phyloP scores from a whole-genome alignment of 2,329 filamentous ascomycete genomes.

The Mollisiaceae sp. region DNA sequence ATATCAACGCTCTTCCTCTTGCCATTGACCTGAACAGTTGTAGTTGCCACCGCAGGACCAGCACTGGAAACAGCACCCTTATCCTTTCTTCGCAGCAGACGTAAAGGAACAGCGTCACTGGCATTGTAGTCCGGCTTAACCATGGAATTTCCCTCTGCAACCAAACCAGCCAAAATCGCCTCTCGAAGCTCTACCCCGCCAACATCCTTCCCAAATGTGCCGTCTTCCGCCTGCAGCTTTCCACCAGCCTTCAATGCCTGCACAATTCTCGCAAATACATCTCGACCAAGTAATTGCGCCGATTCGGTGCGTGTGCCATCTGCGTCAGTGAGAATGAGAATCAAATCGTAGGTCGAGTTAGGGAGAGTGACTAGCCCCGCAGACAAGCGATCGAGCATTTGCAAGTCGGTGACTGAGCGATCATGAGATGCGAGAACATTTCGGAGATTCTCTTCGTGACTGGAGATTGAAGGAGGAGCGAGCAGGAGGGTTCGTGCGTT shows the following conservation, averaged over 20 bases:
- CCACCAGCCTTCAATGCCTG: slow-evolving; percentile 73
- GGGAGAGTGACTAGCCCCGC: slow-evolving; percentile 82
- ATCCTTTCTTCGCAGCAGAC: slow-evolving; percentile 59
- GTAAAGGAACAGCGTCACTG: slow-evolving; percentile 51
- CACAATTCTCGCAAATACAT: slow-evolving; percentile 73
- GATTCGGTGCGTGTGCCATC: slow-evolving; percentile 69
- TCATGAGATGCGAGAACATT: slow-evolving; percentile 74
- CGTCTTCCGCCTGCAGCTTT: slow-evolving; percentile 71
- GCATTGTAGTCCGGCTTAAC: slow-evolving; percentile 67
- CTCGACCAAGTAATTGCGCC: slow-evolving; percentile 66
- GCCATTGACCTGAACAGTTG: slow-evolving; percentile 39
- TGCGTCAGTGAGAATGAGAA: slow-evolving; percentile 82
- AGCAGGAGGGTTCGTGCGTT: slow-evolving; percentile 75
- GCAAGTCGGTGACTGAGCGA: slow-evolving; percentile 80
- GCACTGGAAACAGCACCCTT: slow-evolving; percentile 46
- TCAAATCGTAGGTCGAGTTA: slow-evolving; percentile 76
- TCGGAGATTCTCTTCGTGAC: slow-evolving; percentile 79
- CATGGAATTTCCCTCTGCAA: slow-evolving; percentile 68
- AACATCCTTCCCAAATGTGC: slow-evolving; percentile 54
- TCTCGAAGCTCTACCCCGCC: slow-evolving; percentile 66
- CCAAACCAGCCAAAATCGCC: slow-evolving; percentile 81
- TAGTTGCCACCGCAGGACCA: slow-evolving; percentile 41
- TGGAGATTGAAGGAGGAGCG: slow-evolving; percentile 86
- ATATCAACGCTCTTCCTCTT: slow-evolving; percentile 39
- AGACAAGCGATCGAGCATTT: slow-evolving; percentile 95